phyloP scores from a whole-genome alignment of 2,329 filamentous ascomycete species.

The Colletotrichum sp. region DNA sequence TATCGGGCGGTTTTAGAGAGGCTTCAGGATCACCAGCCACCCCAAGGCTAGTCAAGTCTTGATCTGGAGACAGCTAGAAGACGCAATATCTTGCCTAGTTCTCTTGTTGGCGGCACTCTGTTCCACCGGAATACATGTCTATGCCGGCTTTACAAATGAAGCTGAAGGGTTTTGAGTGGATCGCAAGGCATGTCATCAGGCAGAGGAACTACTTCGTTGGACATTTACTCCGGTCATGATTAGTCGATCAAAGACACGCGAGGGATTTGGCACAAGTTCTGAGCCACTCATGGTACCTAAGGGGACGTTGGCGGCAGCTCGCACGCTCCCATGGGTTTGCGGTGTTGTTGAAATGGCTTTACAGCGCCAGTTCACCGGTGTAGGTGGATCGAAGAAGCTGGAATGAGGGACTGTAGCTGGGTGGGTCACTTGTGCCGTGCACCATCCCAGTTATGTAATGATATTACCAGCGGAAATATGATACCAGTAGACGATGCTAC shows the following conservation, averaged over 20 bases:
- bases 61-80: neutral
- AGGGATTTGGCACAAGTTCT: neutral
- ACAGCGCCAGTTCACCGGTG: neutral
- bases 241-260: neutral
- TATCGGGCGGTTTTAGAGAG: constrained; percentile 12
- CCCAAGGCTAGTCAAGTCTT: neutral
- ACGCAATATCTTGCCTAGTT: neutral
- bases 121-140: neutral
- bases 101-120: neutral
- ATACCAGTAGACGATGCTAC: neutral
- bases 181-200: neutral
- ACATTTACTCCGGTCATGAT: neutral
- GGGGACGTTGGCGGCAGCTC: neutral
- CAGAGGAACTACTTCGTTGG: neutral
- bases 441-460: neutral
- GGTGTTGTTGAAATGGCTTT: neutral
- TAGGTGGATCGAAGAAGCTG: neutral
- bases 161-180: neutral
- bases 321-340: neutral
- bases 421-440: neutral
- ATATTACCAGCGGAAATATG: neutral
- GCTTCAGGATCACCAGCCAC: constrained; percentile 7
- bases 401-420: neutral
- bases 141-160: neutral
- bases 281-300: neutral